Evolutionary conservation across 2,329 filamentous ascomycete species (phyloP), one percentile per base, ranked within the genome.

Genomic region (Pseudogymnoascus destructans): DNA sequence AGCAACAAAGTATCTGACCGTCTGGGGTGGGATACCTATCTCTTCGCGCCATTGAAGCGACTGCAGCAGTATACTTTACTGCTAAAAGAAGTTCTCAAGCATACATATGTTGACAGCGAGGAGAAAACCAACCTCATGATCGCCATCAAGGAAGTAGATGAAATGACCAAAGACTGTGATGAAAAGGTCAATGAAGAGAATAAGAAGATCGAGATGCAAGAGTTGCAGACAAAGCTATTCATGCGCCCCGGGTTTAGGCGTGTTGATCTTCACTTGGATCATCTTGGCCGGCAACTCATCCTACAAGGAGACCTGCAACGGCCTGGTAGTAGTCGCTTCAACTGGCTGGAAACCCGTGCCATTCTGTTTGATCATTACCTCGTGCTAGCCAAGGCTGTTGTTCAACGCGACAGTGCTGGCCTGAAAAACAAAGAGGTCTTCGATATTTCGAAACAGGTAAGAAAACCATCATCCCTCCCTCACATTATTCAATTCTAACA

Each of bases 331-430:
- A 95, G 88, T 69, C 84, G 90, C 59, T 93, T 97, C 68, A 86
- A 85, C 62, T 95, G 92, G 86, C 84, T 97, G 6, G 93, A 98
- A 66, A 95, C 89, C 0, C 90, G 96, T 69, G 90, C 89, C 2
- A 79, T 98, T 49, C 78, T 98, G 0, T 97, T 98, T 68, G 95
- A 98, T 67, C 91, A 98, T 72, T 98, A 96, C 70, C 79, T 98
- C 35, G 91, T 98, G 32, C 74, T 98, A 46, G 87, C 93, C 36
- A 98, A 98, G 74, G 77, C 76, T 5, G 78, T 89, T 6, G 77
- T 84, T 3, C 76, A 79, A 9, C 76, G 83, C 49, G 89, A 90
- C 66, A 81, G 84, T 46, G 79, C 82, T 46, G 81, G 80, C 54
- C 80, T 80, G n/a, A 79, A 85, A 58, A 93, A 86, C 72, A 89